Evolutionary conservation across 1,284 basidiomycete species (phyloP), one percentile per base, ranked within the genome.

Genomic region (Afroboletus lepidellus): DNA sequence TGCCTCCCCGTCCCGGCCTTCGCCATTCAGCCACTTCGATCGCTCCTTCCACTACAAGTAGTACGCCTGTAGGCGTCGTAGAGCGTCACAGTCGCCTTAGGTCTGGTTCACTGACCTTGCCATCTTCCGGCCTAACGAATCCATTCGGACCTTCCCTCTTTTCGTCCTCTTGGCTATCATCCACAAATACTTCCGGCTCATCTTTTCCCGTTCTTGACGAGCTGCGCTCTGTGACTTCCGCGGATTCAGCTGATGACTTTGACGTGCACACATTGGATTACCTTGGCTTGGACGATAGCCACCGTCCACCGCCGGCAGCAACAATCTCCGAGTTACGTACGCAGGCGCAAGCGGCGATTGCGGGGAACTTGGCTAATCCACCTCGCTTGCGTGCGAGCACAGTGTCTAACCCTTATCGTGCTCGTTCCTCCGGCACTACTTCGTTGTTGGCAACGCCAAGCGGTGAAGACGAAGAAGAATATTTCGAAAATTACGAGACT

Each of bases 251-350:
- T 20, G 93, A 95, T 56, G 90, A 94, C 52, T 91, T 92, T 69
- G 90, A 94, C 65, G 90, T 94, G 46, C 90, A 93, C 64, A 97
- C 94, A 24, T 80, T 98, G 57, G 94, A 95, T 71, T 97, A 97
- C 69, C 87, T 98, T 48, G 94, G 94, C 41, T 79, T 98, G 60
- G 94, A 94, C 61, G 90, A 92, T 56, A 75, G 73, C 51, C 77
- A 78, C 59, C 78, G 81, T 50, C 80, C 79, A 54, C 67, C 85
- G 12, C 84, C 84, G 2, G 89, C 90, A 5, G 92, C 90, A 11
- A 92, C 89, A 46, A 84, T 93, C 56, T 84, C 89, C 16, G 92
- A 93, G 71, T 76, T 93, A 54, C 85, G 89, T 58, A 90, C 81
- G 59, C 92, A 93, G 69, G 88, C 90, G 38, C 92, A 94, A 69